Conservation (phyloP, 768 basidiomycete species). For the Naematelia aurantialba region DNA sequence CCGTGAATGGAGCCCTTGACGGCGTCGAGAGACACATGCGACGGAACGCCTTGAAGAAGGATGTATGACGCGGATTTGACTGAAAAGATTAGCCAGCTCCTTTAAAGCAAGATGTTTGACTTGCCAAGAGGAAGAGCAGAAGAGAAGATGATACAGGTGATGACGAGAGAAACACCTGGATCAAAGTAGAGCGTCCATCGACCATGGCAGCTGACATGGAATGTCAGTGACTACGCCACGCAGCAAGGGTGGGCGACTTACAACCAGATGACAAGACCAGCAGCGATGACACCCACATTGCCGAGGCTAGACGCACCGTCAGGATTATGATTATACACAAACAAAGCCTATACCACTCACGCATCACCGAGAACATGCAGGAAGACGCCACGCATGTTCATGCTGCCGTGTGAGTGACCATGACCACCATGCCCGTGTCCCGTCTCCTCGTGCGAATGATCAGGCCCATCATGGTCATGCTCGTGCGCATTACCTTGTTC, state of each 20-base stretch:
- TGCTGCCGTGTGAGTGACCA: conserved; percentile 59
- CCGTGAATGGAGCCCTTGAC: conserved; percentile 74
- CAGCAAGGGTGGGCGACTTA: conserved; percentile 21
- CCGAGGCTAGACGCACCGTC: conserved; percentile 57
- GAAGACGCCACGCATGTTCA: conserved; percentile 98
- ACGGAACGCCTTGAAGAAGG: conserved; percentile 87
- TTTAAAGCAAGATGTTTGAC: conserved; percentile 12
- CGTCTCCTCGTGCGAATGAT: conserved; percentile 54
- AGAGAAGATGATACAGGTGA: conserved; percentile 94
- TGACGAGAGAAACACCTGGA: conserved; percentile 85
- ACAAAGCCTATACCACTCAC: conserved; percentile 29
- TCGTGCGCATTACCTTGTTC: conserved; percentile 37
- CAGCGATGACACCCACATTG: conserved; percentile 94
- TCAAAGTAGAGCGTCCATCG: conserved; percentile 86
- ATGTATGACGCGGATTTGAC: conserved; percentile 86
- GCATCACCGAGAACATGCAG: conserved; percentile 96
- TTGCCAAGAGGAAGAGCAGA: conserved; percentile 75
- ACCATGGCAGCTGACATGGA: conserved; percentile 58
- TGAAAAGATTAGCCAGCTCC: conserved; percentile 7
- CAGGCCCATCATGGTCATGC: conserved; percentile 27
- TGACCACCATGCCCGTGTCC: conserved; percentile 33
- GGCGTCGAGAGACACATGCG: conserved; percentile 81
- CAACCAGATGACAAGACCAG: conserved; percentile 91
- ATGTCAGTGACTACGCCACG: conserved; percentile 1
- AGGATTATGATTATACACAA: neutral